These are phyloP conservation scores for Penicillium samsonianum DNA, from an alignment of 495 filamentous ascomycete genomes.

Conservation along the genomic window DNA sequence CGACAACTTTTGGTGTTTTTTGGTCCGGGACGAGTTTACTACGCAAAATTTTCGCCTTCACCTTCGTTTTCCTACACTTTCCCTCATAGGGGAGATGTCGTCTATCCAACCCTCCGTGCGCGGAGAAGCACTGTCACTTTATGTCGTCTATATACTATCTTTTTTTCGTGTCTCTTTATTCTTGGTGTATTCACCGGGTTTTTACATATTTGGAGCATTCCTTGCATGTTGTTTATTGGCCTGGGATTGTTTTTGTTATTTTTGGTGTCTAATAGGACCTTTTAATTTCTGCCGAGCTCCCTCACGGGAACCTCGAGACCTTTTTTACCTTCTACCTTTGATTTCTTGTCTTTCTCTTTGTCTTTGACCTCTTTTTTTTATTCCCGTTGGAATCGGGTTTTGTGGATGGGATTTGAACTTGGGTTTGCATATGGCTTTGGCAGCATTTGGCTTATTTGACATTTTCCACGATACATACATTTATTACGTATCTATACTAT, in stretches of 20 bases:
- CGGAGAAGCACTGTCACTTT: conserved; percentile 23
- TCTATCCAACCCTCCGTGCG: conserved; percentile 11
- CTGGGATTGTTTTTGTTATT: conserved; percentile 23
- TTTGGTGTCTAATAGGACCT: conserved; percentile 30
- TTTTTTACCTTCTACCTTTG: conserved; percentile 17
- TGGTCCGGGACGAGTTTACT: conserved; percentile 28
- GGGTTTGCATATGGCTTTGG: conserved; percentile 28
- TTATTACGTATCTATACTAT: conserved; percentile 23
- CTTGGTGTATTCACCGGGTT: conserved; percentile 26
- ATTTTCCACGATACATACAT: conserved; percentile 19
- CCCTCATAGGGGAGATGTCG: conserved; percentile 10
- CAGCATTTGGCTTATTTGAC: conserved; percentile 22
- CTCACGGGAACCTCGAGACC: conserved; percentile 15
- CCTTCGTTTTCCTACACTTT: conserved; percentile 7
- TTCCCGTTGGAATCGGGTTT: conserved; percentile 13
- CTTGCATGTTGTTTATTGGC: conserved; percentile 35
- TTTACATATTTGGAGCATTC: conserved; percentile 35
- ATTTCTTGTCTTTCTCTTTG: conserved; percentile 11
- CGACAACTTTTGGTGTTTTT: conserved; percentile 22
- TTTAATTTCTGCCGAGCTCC: conserved; percentile 28
- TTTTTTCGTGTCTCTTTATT: conserved; percentile 27
- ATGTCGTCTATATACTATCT: conserved; percentile 21
- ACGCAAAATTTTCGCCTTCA: conserved; percentile 20
- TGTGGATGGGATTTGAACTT: conserved; percentile 14
- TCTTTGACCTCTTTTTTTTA: conserved; percentile 11